Base-by-base conservation (phyloP, 768 basidiomycete species). In the Hericium rajendrae region DNA sequence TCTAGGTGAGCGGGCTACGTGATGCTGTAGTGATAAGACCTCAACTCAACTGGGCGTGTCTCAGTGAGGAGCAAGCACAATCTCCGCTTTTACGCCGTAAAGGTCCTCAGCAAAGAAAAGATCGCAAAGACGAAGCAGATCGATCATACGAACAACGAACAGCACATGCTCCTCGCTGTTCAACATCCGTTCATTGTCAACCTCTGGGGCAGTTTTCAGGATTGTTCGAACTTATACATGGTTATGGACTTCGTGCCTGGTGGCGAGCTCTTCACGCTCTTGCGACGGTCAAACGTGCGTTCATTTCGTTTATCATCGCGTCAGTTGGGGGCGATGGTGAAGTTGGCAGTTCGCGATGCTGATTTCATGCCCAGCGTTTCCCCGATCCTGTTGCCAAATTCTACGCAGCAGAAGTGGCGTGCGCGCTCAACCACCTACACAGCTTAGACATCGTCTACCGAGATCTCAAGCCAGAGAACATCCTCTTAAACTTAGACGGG, bases 381-480 rank as follows among this genome's bases (percentile, higher is more conserved):
- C 92, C 95, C 0, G 89, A 97, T 62, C 94, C 95, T 15, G 97
- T 99, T 12, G 92, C 95, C 5, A 92, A 98, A 67, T 99, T 98
- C 74, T 99, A 97, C 64, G 88, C 92, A 4, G 94, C 97, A 2
- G 92, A 94, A 70, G 93, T 97, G 28, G 88, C 92, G 39, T 79
- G 97, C 49, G 97, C 94, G 1, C 79, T 98, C 61, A 89, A 93
- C 64, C 85, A 97, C 68, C 74, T 98, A 2, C 97, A 98, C 65
- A 73, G 74, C 13, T 79, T 85, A 20, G 82, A 94, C 64, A 94
- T 98, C 69, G 89, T 98, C 59, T 98, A 98, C 70, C 91, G 95
- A 16, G 95, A 98, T 71, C 81, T 98, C 50, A 98, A 99, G 71
- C 97, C 97, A 1, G 97, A 99, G 69, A 97, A 97, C 68, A 88